A percentile compares a stretch with the other conserved stretches of the same genome.
These are phyloP conservation scores for Scheffersomyces lignosus DNA, from an alignment of 805 yeast genomes.

Conservation along the genomic window DNA sequence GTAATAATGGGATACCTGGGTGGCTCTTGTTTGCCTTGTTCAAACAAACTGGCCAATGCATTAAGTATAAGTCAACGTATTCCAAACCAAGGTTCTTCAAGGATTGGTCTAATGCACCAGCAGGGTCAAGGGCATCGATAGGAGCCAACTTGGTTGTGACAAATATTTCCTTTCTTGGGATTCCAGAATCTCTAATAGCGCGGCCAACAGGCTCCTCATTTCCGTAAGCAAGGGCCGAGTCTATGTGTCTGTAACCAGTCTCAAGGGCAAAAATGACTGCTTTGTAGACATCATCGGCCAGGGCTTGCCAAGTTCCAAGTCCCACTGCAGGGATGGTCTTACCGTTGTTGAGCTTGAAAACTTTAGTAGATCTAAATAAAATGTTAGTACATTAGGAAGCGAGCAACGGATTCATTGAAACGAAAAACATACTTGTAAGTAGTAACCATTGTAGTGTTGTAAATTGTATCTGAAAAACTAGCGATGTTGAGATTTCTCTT, in stretches of 20 bases:
- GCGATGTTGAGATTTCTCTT: too few relatives aligned
- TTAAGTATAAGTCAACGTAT: conserved; percentile 72
- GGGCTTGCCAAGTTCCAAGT: conserved; percentile 19
- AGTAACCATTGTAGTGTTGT: neutral
- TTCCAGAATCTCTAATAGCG: conserved; percentile 53
- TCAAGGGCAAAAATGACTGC: conserved; percentile 48
- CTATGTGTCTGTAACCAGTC: conserved; percentile 73
- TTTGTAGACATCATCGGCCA: conserved; percentile 9
- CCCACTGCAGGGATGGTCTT: conserved; percentile 16
- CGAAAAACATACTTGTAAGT: neutral
- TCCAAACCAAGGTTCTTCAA: conserved; percentile 64
- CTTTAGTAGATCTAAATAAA: neutral
- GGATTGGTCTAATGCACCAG: conserved; percentile 54
- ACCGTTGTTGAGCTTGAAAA: conserved; percentile 8
- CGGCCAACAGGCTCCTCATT: conserved; percentile 66
- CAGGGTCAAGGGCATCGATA: conserved; percentile 51
- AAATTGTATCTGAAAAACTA: too few relatives aligned
- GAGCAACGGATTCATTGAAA: neutral
- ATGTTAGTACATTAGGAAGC: neutral
- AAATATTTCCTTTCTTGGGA: conserved; percentile 63
- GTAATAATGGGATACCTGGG: conserved; percentile 1
- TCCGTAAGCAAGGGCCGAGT: conserved; percentile 66
- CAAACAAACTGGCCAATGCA: conserved; percentile 81
- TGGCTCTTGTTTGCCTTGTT: conserved; percentile 21
- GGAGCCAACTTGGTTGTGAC: conserved; percentile 71